These are phyloP conservation scores for Chlorella sp. DNA, from an alignment of 139 green algal genomes.

Conservation along the genomic window DNA sequence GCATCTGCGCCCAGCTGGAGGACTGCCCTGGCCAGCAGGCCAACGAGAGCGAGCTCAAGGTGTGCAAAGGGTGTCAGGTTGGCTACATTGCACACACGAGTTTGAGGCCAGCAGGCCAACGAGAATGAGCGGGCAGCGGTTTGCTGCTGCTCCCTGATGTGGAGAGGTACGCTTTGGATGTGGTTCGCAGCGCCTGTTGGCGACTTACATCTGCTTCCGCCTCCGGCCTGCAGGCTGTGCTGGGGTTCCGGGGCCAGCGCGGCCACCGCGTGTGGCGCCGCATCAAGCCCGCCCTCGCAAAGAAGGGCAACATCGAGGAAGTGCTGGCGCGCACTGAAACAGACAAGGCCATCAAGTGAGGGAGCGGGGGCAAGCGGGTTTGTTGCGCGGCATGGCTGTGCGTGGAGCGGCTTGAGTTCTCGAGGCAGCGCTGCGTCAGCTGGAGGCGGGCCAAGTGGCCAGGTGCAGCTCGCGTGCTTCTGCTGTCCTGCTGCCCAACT, in stretches of 20 bases:
- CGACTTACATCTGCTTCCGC: background rate
- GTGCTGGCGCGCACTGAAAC: constrained; percentile 31
- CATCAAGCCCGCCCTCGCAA: constrained; percentile 47
- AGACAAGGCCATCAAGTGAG: constrained; percentile 43
- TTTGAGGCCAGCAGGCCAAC: background rate
- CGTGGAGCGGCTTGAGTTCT: too few species aligned
- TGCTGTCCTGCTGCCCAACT: too few species aligned
- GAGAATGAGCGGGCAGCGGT: too few species aligned
- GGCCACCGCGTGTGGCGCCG: constrained; percentile 64
- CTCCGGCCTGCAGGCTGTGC: constrained; percentile 24
- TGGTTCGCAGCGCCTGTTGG: too few species aligned
- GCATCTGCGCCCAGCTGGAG: constrained; percentile 43
- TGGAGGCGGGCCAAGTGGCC: too few species aligned
- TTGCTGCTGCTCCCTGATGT: too few species aligned
- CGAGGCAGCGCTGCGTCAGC: too few species aligned
- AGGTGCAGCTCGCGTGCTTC: too few species aligned
- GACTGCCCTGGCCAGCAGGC: constrained; percentile 34
- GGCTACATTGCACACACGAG: too few species aligned
- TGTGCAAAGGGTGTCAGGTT: background rate
- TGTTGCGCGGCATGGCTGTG: too few species aligned
- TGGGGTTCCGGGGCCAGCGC: constrained; percentile 40
- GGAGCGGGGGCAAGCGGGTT: too few species aligned
- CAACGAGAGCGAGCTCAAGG: constrained; percentile 65
- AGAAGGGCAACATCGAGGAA: constrained; percentile 45
- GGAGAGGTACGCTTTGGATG: too few species aligned